Conservation (phyloP, 805 yeast species). For the Kluyveromyces starmeri region DNA sequence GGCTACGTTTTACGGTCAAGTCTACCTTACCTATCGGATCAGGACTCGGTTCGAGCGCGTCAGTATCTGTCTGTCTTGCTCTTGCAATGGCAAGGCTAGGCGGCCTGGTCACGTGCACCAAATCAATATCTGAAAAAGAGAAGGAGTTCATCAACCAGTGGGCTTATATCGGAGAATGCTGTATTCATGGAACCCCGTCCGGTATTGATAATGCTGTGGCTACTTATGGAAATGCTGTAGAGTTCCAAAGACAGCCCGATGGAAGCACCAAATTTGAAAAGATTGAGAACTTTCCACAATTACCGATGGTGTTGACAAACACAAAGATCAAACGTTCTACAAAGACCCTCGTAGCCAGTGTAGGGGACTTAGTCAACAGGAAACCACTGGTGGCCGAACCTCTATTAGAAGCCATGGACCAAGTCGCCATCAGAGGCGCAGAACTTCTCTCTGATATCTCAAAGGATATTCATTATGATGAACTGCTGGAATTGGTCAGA, state of each 20-base stretch:
- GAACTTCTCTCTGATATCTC: constrained; percentile 32
- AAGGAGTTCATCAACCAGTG: constrained; percentile 66
- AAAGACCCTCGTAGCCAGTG: constrained; percentile 72
- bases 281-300: constrained; percentile 48
- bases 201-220: constrained; percentile 97
- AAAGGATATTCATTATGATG: constrained; percentile 28
- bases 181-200: constrained; percentile 93
- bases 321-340: constrained; percentile 85
- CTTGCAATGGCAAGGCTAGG: constrained; percentile 62
- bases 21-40: constrained; percentile 94
- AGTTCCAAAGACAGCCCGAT: constrained; percentile 55
- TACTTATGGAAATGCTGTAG: constrained; percentile 90
- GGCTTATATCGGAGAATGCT: constrained; percentile 90
- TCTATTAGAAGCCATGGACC: constrained; percentile 69
- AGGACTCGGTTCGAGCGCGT: constrained; percentile 91
- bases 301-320: constrained; percentile 70
- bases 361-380: constrained; percentile 43
- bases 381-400: constrained; percentile 48
- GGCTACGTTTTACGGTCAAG: constrained; percentile 54
- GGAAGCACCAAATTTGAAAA: constrained; percentile 20
- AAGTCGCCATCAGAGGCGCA: constrained; percentile 58
- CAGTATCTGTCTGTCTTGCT: constrained; percentile 75
- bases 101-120: constrained; percentile 38
- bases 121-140: constrained; percentile 33
- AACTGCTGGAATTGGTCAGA: constrained; percentile 53